Evolutionary conservation across 441 rosid species (phyloP).

Genomic region (Populus trichocarpa): DNA sequence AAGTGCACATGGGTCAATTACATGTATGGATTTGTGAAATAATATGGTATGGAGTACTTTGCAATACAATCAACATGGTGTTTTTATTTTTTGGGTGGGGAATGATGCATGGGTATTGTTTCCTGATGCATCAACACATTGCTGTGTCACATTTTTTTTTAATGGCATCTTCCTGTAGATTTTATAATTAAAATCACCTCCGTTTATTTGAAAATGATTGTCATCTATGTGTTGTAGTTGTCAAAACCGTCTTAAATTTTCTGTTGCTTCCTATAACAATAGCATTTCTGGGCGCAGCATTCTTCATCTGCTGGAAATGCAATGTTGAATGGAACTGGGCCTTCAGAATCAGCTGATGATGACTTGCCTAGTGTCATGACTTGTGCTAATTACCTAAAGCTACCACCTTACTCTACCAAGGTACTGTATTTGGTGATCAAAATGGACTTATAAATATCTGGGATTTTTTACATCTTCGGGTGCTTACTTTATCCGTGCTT

Average conservation of each 20-base stretch:
- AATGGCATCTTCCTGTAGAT: neutral
- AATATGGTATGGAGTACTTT: neutral
- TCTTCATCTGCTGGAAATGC: slow-evolving; percentile 60
- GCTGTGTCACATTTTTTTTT: no score
- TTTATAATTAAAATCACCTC: neutral
- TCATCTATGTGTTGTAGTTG: neutral
- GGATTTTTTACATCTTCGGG: neutral
- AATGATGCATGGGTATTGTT: neutral
- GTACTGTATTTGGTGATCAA: slow-evolving; percentile 24
- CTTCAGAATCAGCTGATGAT: slow-evolving; percentile 82
- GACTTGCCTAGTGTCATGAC: slow-evolving; percentile 99
- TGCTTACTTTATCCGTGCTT: slow-evolving; percentile 10
- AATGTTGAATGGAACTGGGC: slow-evolving; percentile 64
- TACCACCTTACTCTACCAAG: slow-evolving; percentile 96
- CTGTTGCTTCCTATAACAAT: neutral
- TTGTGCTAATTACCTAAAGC: slow-evolving; percentile 98
- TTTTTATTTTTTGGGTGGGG: neutral
- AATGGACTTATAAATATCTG: neutral
- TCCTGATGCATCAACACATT: neutral
- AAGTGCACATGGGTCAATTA: neutral
- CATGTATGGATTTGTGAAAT: neutral
- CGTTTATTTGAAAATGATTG: neutral
- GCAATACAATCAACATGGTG: neutral
- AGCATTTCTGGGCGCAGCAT: slow-evolving; percentile 50
- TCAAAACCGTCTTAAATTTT: neutral